Conservation (phyloP, 208 protist species). For the Wallacemonas sp. region DNA sequence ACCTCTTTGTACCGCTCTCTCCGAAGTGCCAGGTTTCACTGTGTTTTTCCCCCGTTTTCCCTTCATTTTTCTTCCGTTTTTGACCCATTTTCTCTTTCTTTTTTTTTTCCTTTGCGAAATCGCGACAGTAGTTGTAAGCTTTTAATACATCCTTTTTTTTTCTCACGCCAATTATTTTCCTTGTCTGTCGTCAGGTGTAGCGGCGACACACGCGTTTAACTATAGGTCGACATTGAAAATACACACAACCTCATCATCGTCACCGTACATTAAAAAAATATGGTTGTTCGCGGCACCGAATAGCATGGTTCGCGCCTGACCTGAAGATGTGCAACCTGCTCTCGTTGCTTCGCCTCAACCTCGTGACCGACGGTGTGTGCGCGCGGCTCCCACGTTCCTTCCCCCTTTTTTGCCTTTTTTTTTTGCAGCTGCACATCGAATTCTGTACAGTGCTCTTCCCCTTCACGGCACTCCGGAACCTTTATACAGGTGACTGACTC, state of each 20-base stretch:
- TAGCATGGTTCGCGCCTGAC: slow-evolving; percentile 2
- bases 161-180: slow-evolving; percentile 9
- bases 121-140: neutral
- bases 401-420: neutral
- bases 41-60: neutral
- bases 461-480: neutral
- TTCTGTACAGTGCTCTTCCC: neutral
- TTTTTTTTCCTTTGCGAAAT: slow-evolving; percentile 7
- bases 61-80: slow-evolving; percentile 15
- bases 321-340: slow-evolving; percentile 2
- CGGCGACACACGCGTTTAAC: too few relatives aligned
- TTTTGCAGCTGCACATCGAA: neutral
- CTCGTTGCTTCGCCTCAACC: neutral
- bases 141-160: slow-evolving; percentile 2
- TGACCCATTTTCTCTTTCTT: slow-evolving; percentile 6
- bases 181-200: too few relatives aligned
- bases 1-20: neutral
- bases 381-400: neutral
- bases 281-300: too few relatives aligned
- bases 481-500: neutral
- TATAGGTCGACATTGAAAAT: too few relatives aligned
- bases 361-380: too few relatives aligned
- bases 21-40: neutral
- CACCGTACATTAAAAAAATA: too few relatives aligned
- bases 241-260: too few relatives aligned